A percentile compares a stretch with the other conserved stretches of the same genome.
These are phyloP conservation scores for Penicillium sclerotiorum DNA, from an alignment of 2,329 filamentous ascomycete genomes.

Conservation along the genomic window DNA sequence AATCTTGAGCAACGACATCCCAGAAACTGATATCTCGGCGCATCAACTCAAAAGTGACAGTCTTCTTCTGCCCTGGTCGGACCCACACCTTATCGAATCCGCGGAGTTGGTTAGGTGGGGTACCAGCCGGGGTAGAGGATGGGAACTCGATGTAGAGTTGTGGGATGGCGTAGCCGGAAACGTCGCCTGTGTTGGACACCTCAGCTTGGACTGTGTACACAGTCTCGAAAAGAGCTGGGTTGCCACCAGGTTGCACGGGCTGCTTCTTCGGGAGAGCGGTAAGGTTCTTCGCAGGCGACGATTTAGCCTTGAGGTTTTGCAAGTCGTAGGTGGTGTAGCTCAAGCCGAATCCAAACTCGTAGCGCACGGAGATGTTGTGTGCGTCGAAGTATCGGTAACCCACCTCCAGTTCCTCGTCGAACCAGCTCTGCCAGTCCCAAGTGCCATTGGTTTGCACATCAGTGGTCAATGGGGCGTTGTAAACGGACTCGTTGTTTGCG, in stretches of 20 bases:
- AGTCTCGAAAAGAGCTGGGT: conserved; percentile 56
- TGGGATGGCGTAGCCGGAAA: conserved; percentile 53
- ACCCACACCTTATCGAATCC: conserved; percentile 57
- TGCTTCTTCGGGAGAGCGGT: conserved; percentile 11
- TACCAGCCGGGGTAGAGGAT: conserved; percentile 25
- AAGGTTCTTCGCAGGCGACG: background rate
- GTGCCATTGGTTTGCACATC: conserved; percentile 7
- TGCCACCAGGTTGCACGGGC: conserved; percentile 51
- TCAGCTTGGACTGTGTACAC: conserved; percentile 53
- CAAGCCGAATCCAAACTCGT: conserved; percentile 61
- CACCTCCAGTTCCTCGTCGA: conserved; percentile 56
- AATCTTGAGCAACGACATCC: conserved; percentile 16
- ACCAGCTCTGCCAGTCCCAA: conserved; percentile 47
- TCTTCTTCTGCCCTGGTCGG: conserved; percentile 42
- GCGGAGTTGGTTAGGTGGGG: conserved; percentile 46
- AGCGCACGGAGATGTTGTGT: conserved; percentile 53
- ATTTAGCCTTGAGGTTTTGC: conserved; percentile 11
- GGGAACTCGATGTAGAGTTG: conserved; percentile 59
- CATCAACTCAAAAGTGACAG: conserved; percentile 50
- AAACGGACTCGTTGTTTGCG: conserved; percentile 57
- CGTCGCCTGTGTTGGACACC: conserved; percentile 55
- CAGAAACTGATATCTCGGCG: conserved; percentile 36
- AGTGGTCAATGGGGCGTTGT: conserved; percentile 36
- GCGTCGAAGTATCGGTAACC: conserved; percentile 61
- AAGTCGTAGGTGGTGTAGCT: conserved; percentile 32